Evolutionary conservation across 176 grass and related monocot genomes (phyloP), one percentile per base, ranked within the genome.

Genomic region (Musa acuminata): DNA sequence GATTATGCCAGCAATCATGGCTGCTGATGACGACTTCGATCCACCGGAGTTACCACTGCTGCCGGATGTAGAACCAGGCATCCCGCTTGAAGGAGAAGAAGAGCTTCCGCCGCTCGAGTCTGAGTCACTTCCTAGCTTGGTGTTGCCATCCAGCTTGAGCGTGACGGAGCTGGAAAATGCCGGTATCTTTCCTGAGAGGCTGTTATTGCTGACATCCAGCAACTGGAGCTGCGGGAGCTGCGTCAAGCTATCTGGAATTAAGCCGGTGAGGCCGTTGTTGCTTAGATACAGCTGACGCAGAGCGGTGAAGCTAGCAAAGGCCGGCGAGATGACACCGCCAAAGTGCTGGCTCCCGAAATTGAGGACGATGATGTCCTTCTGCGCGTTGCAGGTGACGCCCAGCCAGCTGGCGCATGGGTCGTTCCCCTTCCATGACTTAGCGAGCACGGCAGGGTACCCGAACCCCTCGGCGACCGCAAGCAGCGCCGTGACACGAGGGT

Each of bases 121-220:
- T 8, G 90, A 78, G 84, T 87, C 49, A 29, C 49, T 51, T n/a
- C 75, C 94, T 78, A 64, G 43, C 48, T 91, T 91, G 49, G 13
- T 67, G 73, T 98, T 98, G 50, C 88, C 86, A 19, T 71, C 43
- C 8, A 73, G 21, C 53, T 89, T 72, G 29, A 98, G 69, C 0
- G 77, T 87, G 49, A 98, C 90, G 23, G 83, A 76, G 26, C 78
- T 20, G 67, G 83, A 65, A 71, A 98, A 98, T 19, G 51, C 69
- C 59, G 94, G 94, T 19, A 93, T 64, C 55, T 85, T 75, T 26
- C 94, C 94, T 67, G 70, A 86, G 13, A 98, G 87, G 51, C 20
- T 72, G 77, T 98, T 98, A 64, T 93, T 98, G 67, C 87, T 83
- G 55, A 93, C 86, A 84, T 93, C 84, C 67, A 98, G 63, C 64